Evolutionary conservation across 495 filamentous ascomycete species (phyloP), one percentile per base, ranked within the genome.

Genomic region (Neurospora hispaniola): DNA sequence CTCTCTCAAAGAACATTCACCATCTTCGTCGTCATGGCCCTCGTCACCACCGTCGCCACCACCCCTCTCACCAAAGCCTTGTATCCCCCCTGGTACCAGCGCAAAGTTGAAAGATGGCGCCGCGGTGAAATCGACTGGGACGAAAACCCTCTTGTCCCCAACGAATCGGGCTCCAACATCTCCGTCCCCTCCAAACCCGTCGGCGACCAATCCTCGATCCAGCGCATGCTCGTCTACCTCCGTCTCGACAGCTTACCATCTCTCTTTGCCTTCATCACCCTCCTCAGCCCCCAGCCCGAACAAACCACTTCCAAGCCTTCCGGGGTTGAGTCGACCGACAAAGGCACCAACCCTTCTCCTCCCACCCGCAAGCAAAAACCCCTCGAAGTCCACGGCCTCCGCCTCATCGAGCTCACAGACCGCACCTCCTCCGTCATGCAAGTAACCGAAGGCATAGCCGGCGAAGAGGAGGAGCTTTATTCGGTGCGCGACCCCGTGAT

Each of bases 1-100:
- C 82, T 99, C 40, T 95, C 92, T 69, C 86, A 87, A 35, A 88
- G 89, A 39, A 97, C 96, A 1, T 99, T 99, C 79, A 99, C 94
- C 42, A 97, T 99, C 72, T 99, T 99, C 71, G 96, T 99, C n/a
- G 93, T 98, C 74, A 98, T 98, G 88, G 95, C 96, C 42, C 84
- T 98, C 10, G 88, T 97, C 46, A 97, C 94, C 3, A 99, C 96
- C 0, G 94, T 99, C 71, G 85, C 90, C 4, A 98, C 96, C 0
- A 97, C 95, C 0, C 96, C 96, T 0, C 79, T 98, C 20, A 94
- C 92, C 31, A 86, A 88, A 7, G 81, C 81, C 43, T 82, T 98
- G 16, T 99, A 98, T 75, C 96, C 96, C 9, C 88, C 87, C 1
- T 94, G 89, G 90, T 98, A 98, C 77, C 94, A 96, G 79, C 89